Percentiles rank a stretch among this genome's conserved stretches.
phyloP scores from a whole-genome alignment of 768 basidiomycete genomes.

The Mycena maculata region DNA sequence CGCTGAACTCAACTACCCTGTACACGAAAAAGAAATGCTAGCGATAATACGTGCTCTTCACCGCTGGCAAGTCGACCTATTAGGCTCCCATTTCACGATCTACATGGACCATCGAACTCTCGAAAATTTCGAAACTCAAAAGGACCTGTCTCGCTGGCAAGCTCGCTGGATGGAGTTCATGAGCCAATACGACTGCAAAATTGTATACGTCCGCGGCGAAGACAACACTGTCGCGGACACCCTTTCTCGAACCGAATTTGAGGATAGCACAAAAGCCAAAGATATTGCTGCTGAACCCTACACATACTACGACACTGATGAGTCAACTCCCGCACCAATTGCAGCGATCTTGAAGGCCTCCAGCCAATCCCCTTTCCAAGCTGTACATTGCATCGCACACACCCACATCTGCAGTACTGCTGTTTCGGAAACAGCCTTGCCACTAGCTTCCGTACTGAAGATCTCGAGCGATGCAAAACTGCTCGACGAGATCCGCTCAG shows the following conservation, averaged over 20 bases:
- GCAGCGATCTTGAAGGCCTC: neutral
- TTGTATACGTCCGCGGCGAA: too few relatives aligned
- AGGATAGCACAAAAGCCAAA: too few relatives aligned
- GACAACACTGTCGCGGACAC: too few relatives aligned
- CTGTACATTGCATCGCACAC: neutral
- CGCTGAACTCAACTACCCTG: neutral
- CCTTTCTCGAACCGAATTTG: too few relatives aligned
- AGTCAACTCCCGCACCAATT: too few relatives aligned
- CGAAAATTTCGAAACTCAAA: neutral
- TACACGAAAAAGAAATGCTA: neutral
- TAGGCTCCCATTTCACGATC: neutral
- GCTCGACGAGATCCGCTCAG: too few relatives aligned
- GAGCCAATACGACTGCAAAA: too few relatives aligned
- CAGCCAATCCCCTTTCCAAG: neutral
- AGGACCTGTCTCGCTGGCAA: neutral
- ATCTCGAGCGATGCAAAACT: too few relatives aligned
- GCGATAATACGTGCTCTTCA: neutral
- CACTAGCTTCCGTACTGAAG: too few relatives aligned
- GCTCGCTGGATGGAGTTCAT: neutral
- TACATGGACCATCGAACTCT: neutral
- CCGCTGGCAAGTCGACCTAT: neutral
- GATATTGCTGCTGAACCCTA: too few relatives aligned
- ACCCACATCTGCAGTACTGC: neutral
- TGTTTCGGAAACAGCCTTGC: too few relatives aligned
- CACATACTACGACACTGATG: too few relatives aligned